Percentiles rank a stretch among this genome's conserved stretches.
Conservation (phyloP, 1,284 basidiomycete genomes). For the Apiotrichum siamense region DNA sequence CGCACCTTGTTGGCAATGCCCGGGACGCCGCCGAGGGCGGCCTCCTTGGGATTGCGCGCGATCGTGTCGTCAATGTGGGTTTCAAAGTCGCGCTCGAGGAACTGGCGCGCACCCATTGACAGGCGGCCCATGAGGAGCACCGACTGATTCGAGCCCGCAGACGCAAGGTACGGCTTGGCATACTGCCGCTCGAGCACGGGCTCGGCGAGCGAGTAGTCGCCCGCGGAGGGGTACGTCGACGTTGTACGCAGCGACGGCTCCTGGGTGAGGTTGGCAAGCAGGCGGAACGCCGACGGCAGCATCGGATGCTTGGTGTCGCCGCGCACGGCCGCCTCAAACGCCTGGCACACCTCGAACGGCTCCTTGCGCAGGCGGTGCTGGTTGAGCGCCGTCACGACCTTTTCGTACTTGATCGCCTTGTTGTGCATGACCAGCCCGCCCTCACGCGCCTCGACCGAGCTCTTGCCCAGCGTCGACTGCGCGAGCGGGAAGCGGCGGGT, state of each 20-base stretch:
- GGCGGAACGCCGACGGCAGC: constrained; percentile 43
- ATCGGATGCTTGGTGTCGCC: constrained; percentile 44
- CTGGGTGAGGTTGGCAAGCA: constrained; percentile 48
- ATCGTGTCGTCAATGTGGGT: constrained; percentile 77
- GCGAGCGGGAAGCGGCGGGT: constrained; percentile 36
- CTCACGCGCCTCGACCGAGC: constrained; percentile 30
- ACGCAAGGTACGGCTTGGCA: constrained; percentile 48
- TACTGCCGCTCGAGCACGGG: constrained; percentile 49
- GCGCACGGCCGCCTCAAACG: constrained; percentile 33
- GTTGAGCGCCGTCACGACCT: constrained; percentile 61
- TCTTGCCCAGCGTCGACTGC: constrained; percentile 27
- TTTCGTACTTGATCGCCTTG: constrained; percentile 93
- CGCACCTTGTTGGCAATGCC: constrained; percentile 82
- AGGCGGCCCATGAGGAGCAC: constrained; percentile 31
- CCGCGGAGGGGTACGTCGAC: background rate
- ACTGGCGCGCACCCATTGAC: constrained; percentile 36
- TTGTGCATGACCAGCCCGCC: constrained; percentile 59
- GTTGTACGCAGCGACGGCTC: constrained; percentile 47
- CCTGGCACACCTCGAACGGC: constrained; percentile 32
- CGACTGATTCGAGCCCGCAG: constrained; percentile 19
- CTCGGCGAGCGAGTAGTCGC: constrained; percentile 10
- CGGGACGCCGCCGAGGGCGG: constrained; percentile 84
- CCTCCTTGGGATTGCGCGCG: constrained; percentile 75
- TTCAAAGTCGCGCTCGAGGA: constrained; percentile 69
- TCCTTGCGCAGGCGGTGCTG: constrained; percentile 32